These are phyloP conservation scores for Ampelomyces quisqualis DNA, from an alignment of 2,329 filamentous ascomycete species.

Conservation along the genomic window DNA sequence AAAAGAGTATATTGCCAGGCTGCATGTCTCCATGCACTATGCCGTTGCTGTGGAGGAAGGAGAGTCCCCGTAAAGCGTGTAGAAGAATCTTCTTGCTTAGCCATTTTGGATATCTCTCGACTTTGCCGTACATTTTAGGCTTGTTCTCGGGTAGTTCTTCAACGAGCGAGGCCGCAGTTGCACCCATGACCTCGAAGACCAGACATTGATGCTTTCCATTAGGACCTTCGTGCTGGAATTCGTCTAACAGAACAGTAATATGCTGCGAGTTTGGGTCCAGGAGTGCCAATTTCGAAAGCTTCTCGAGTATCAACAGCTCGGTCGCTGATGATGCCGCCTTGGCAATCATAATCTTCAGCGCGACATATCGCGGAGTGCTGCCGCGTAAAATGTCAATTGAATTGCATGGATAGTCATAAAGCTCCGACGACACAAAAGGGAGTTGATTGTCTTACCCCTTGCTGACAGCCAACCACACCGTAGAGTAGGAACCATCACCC, in stretches of 20 bases:
- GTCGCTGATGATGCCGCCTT: slow-evolving; percentile 3
- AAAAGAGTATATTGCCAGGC: slow-evolving; percentile 44
- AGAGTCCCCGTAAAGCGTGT: slow-evolving; percentile 44
- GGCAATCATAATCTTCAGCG: slow-evolving; percentile 14
- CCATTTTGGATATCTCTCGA: slow-evolving; percentile 14
- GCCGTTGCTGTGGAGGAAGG: slow-evolving; percentile 43
- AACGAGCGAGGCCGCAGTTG: slow-evolving; percentile 9
- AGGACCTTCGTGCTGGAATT: slow-evolving; percentile 9
- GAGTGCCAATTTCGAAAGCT: slow-evolving; percentile 5
- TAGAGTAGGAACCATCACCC: neutral
- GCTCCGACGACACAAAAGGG: too few species aligned
- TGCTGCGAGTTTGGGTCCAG: slow-evolving; percentile 4
- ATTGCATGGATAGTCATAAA: too few species aligned
- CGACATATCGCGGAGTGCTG: slow-evolving; percentile 12
- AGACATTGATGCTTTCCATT: slow-evolving; percentile 12
- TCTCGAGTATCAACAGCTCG: slow-evolving; percentile 7
- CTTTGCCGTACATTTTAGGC: slow-evolving; percentile 11
- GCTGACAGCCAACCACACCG: too few species aligned
- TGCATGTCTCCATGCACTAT: slow-evolving; percentile 48
- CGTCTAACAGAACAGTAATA: slow-evolving; percentile 4
- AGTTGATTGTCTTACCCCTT: too few species aligned
- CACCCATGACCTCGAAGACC: slow-evolving; percentile 11
- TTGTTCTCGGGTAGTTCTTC: slow-evolving; percentile 17
- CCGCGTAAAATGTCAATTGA: too few species aligned
- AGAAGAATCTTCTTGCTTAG: slow-evolving; percentile 39